A percentile compares a stretch with the other conserved stretches of the same genome.
These are phyloP conservation scores for Seminavis robusta DNA, from an alignment of 108 stramenopile species.

Conservation along the genomic window DNA sequence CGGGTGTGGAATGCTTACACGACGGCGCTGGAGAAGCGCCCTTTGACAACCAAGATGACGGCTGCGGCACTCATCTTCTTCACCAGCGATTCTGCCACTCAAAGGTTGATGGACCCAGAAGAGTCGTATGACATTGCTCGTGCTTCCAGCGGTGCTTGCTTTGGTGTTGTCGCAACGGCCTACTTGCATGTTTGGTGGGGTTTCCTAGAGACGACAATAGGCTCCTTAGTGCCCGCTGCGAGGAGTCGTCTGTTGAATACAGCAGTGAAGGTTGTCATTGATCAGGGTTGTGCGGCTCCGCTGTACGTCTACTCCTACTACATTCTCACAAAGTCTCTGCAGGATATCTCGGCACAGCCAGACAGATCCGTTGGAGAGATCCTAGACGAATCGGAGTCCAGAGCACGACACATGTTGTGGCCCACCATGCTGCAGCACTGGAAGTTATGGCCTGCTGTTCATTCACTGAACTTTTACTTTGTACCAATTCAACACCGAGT, in stretches of 20 bases:
- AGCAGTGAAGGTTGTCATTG: constrained; percentile 34
- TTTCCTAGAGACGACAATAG: constrained; percentile 31
- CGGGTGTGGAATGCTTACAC: constrained; percentile 35
- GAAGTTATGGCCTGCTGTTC: constrained; percentile 54
- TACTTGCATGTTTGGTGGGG: constrained; percentile 57
- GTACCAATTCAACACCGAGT: constrained; percentile 50
- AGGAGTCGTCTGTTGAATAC: constrained; percentile 28
- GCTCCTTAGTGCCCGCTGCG: constrained; percentile 15
- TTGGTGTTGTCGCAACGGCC: constrained; percentile 43
- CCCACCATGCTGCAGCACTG: constrained; percentile 50
- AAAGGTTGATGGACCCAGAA: constrained; percentile 16
- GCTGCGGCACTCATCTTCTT: constrained; percentile 42
- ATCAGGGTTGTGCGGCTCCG: constrained; percentile 38
- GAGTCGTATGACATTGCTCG: constrained; percentile 1
- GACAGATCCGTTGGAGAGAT: not conserved
- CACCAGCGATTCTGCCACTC: constrained; percentile 27
- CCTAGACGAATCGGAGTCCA: constrained; percentile 14
- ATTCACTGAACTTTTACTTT: constrained; percentile 54
- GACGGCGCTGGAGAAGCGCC: constrained; percentile 19
- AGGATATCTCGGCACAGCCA: not conserved
- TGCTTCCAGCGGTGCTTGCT: constrained; percentile 32
- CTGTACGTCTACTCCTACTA: constrained; percentile 45
- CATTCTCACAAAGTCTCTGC: constrained; percentile 38
- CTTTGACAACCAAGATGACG: constrained; percentile 32
- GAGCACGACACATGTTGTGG: constrained; percentile 37